Conservation (phyloP, 2,329 filamentous ascomycete species). For the Neonectria magnoliae region DNA sequence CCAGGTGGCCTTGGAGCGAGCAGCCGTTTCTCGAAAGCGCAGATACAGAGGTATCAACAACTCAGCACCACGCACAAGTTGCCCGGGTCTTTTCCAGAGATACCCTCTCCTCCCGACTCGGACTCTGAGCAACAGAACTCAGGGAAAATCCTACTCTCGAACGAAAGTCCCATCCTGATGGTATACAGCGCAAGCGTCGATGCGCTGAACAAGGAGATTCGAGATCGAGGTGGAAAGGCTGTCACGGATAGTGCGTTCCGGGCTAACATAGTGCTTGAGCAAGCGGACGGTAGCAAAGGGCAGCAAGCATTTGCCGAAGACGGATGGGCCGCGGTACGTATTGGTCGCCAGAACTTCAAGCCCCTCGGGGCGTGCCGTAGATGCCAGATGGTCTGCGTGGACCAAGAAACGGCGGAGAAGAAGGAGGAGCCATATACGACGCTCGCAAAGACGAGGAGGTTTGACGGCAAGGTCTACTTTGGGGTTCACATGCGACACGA, state of each 20-base stretch:
- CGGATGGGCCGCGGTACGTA: conserved; percentile 73
- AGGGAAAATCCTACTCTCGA: conserved; percentile 79
- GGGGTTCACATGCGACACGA: conserved; percentile 78
- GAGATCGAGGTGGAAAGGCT: conserved; percentile 66
- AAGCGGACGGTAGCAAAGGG: conserved; percentile 52
- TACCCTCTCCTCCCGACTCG: conserved; percentile 67
- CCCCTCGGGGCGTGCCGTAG: conserved; percentile 86
- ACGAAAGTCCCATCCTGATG: conserved; percentile 92
- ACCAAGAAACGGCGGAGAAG: conserved; percentile 82
- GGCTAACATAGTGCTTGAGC: conserved; percentile 81
- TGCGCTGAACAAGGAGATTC: conserved; percentile 78
- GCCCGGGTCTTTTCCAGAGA: conserved; percentile 64
- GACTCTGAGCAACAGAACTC: conserved; percentile 56
- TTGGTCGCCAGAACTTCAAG: conserved; percentile 72
- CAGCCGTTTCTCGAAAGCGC: conserved; percentile 76
- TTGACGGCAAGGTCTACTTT: conserved; percentile 88
- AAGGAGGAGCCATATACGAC: conserved; percentile 89
- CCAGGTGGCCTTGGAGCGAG: conserved; percentile 68
- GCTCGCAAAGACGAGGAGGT: conserved; percentile 84
- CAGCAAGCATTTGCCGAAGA: conserved; percentile 80
- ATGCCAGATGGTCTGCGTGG: conserved; percentile 96
- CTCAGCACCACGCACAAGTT: conserved; percentile 43
- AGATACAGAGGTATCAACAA: conserved; percentile 68
- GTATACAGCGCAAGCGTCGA: conserved; percentile 84
- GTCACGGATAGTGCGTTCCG: conserved; percentile 82